phyloP scores from a whole-genome alignment of 306 rosid genomes.

The Quercus aquifolioides region DNA sequence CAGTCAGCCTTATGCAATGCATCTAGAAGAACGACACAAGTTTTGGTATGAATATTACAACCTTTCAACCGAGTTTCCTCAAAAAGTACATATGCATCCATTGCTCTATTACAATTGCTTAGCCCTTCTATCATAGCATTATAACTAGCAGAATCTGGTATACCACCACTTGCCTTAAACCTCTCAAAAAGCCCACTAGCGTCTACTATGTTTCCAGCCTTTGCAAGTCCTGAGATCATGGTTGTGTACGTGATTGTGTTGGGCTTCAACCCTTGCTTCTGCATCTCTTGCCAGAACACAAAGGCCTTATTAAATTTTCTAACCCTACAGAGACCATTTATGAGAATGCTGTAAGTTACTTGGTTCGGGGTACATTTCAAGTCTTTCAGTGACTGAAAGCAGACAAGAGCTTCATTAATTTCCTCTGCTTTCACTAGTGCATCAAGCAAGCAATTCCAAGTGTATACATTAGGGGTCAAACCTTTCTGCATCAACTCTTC shows the following conservation, averaged over 20 bases:
- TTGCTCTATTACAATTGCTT: constrained; percentile 67
- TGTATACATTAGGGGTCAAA: constrained; percentile 68
- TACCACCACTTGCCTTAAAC: constrained; percentile 70
- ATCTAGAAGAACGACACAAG: constrained; percentile 82
- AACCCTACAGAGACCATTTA: constrained; percentile 83
- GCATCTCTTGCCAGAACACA: constrained; percentile 98
- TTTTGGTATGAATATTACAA: constrained; percentile 62
- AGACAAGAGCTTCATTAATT: constrained; percentile 83
- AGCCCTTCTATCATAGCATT: constrained; percentile 88
- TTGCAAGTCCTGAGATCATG: constrained; percentile 91
- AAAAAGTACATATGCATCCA: constrained; percentile 79
- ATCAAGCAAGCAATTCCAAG: constrained; percentile 93
- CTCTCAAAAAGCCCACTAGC: constrained; percentile 71
- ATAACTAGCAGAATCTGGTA: constrained; percentile 78
- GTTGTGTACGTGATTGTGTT: constrained; percentile 72
- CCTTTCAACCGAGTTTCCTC: constrained; percentile 87
- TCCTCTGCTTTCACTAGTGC: constrained; percentile 92
- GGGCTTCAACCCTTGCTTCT: constrained; percentile 78
- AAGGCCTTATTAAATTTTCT: constrained; percentile 93
- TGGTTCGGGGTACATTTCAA: constrained; percentile 73
- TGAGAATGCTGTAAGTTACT: constrained; percentile 82
- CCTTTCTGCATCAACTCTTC: constrained; percentile 93
- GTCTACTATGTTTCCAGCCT: constrained; percentile 75
- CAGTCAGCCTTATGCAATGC: constrained; percentile 87
- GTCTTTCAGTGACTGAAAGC: constrained; percentile 81